Percentiles rank a stretch among this genome's conserved stretches.
Evolutionary conservation across 1,284 basidiomycete species (phyloP).

Genomic region (Cerrena zonata): DNA sequence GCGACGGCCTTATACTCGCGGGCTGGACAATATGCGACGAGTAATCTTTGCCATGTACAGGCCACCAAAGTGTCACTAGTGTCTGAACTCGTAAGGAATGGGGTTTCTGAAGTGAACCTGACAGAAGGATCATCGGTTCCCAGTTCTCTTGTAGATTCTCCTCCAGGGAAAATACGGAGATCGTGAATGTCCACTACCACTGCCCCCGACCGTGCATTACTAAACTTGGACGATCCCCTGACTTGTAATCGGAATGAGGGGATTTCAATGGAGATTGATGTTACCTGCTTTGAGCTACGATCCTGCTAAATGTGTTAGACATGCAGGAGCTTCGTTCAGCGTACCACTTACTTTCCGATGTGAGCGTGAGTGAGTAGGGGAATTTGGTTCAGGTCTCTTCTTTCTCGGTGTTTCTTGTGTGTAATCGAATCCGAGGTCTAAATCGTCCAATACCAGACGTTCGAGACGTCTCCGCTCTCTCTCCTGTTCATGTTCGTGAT

Average conservation of each 20-base stretch:
- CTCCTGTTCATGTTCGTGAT: slow-evolving; percentile 31
- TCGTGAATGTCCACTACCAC: slow-evolving; percentile 60
- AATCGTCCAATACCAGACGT: slow-evolving; percentile 48
- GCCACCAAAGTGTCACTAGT: slow-evolving; percentile 1
- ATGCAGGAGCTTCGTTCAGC: not conserved
- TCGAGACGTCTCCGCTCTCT: slow-evolving; percentile 41
- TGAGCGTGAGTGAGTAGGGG: not conserved
- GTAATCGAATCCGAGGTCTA: slow-evolving; percentile 48
- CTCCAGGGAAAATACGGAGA: slow-evolving; percentile 37
- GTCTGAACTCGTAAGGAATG: slow-evolving; percentile 9
- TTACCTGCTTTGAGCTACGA: slow-evolving; percentile 9
- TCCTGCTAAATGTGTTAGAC: slow-evolving; percentile 3
- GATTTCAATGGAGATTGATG: slow-evolving; percentile 26
- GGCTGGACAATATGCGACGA: slow-evolving; percentile 1
- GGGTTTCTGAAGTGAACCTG: slow-evolving; percentile 35
- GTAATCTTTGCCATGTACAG: not conserved
- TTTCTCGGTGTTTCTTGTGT: slow-evolving; percentile 16
- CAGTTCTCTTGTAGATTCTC: slow-evolving; percentile 17
- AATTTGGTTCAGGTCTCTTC: slow-evolving; percentile 2
- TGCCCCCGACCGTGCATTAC: slow-evolving; percentile 52
- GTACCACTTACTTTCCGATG: slow-evolving; percentile 17
- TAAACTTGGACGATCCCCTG: slow-evolving; percentile 47
- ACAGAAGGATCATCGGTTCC: slow-evolving; percentile 17
- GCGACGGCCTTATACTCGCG: not conserved
- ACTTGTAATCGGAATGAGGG: slow-evolving; percentile 58